Base-by-base conservation (phyloP, 768 basidiomycete species). In the Cystofilobasidium ferigula region DNA sequence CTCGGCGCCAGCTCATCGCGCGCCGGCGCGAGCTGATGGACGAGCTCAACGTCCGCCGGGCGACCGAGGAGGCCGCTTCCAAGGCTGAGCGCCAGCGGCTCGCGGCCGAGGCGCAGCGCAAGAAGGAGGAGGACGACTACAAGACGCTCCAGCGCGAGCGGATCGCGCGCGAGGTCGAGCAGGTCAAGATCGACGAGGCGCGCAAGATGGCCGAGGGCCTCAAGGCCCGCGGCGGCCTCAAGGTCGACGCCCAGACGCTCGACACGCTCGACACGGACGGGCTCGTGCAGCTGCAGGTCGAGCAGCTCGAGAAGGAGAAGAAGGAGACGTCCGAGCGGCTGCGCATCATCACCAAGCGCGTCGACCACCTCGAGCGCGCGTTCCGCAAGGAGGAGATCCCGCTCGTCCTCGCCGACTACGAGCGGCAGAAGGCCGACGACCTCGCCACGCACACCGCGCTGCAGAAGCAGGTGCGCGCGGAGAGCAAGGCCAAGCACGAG, bases 261-360 rank as follows among this genome's bases (percentile, higher is more conserved):
- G 87, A 89, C 71, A 84, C 83, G 59, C 80, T 88, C 69, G 89
- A 89, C 75, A 91, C 90, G 12, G 86, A 88, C 72, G 84, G 84
- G 56, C 82, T 98, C 69, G 86, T 97, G 76, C 83, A 82, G 35
- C 83, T 95, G 70, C 92, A 95, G 75, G 91, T 95, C 42, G 86
- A 90, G 70, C 91, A 97, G 73, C 81, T 97, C 53, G 95, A 95
- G 79, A 95, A 94, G 78, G 93, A 98, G 78, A 94, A 92, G 81
- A 86, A 84, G 72, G 88, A 91, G 70, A 79, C 89, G 69, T 82
- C 81, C 64, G 88, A 91, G 71, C 83, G 87, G 26, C 81, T 94
- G 57, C 85, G 90, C 28, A 83, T 93, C 70, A 81, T 86, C 51
- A 75, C 85, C 42, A 98, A 98, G 78, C 86, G 92, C 30, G 83